A percentile compares a stretch with the other conserved stretches of the same genome.
Conservation (phyloP, 2,329 filamentous ascomycete species). For the Cucurbitaria berberidis region DNA sequence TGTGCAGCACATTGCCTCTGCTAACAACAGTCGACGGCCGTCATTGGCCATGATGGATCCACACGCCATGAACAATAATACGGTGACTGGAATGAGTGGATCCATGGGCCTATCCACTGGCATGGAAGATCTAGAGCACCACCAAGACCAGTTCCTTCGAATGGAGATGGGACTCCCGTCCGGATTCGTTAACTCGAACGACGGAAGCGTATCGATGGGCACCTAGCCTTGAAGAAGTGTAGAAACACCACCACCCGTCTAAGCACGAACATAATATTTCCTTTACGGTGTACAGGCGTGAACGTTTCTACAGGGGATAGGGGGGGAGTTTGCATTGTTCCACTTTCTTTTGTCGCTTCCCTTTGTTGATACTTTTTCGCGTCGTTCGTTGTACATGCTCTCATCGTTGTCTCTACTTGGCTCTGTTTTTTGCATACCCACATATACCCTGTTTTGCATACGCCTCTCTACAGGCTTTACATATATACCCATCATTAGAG, state of each 20-base stretch:
- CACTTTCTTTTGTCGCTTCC: constrained; percentile 2
- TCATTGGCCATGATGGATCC: constrained; percentile 42
- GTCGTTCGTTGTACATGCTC: constrained; percentile 6
- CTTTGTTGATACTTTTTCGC: neutral
- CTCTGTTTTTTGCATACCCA: constrained; percentile 18
- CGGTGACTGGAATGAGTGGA: constrained; percentile 16
- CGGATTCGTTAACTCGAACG: constrained; percentile 36
- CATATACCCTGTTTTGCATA: constrained; percentile 22
- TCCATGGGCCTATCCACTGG: constrained; percentile 32
- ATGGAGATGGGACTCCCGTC: constrained; percentile 42
- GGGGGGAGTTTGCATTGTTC: neutral
- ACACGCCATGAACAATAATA: constrained; percentile 27
- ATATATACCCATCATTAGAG: neutral
- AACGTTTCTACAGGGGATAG: constrained; percentile 5
- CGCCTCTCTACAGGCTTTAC: neutral
- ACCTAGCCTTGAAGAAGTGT: neutral
- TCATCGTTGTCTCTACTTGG: constrained; percentile 9
- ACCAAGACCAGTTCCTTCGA: constrained; percentile 41
- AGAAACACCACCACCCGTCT: neutral
- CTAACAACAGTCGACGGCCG: constrained; percentile 37
- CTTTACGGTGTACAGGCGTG: constrained; percentile 9
- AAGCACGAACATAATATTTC: constrained; percentile 2
- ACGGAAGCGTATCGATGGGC: constrained; percentile 28
- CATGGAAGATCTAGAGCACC: constrained; percentile 43
- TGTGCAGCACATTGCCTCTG: constrained; percentile 38